Percentiles rank a stretch among this genome's conserved stretches.
Conservation (phyloP, 306 rosid species). For the Prinsepia uniflora region DNA sequence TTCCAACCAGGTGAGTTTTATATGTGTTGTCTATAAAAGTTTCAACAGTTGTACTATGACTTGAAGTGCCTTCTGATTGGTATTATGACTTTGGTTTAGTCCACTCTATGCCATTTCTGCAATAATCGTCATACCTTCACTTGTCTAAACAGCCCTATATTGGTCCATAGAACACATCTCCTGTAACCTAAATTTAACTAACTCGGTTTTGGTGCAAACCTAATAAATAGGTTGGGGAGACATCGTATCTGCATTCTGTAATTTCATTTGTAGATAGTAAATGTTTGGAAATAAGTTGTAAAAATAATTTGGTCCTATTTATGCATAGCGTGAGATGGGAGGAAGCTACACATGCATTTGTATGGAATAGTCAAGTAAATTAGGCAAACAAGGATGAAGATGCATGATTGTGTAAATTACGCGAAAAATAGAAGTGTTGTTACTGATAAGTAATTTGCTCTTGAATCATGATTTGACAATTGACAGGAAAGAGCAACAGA, state of each 20-base stretch:
- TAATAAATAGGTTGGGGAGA: not conserved
- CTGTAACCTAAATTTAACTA: not conserved
- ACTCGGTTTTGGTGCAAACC: not conserved
- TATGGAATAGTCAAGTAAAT: not conserved
- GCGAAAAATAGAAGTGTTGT: not conserved
- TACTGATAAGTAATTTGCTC: not conserved
- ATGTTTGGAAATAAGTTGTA: not conserved
- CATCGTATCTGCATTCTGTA: not conserved
- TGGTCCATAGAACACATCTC: not conserved
- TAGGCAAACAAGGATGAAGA: not conserved
- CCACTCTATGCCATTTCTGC: conserved; percentile 6
- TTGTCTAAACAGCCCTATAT: not conserved
- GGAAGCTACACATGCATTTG: not conserved
- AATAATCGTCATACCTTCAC: not conserved
- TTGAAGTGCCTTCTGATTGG: not conserved
- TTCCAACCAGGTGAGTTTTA: conserved; percentile 58
- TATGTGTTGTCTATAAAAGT: conserved; percentile 9
- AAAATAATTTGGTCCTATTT: not conserved
- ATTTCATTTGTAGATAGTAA: not conserved
- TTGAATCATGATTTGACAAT: conserved; percentile 19
- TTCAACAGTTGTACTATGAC: not conserved
- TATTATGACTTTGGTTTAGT: not conserved
- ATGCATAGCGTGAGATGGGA: not conserved
- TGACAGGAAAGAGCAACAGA: conserved; percentile 72
- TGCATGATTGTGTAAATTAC: not conserved